phyloP scores from a whole-genome alignment of 2,329 filamentous ascomycete genomes.

The Ophiostoma sp. region DNA sequence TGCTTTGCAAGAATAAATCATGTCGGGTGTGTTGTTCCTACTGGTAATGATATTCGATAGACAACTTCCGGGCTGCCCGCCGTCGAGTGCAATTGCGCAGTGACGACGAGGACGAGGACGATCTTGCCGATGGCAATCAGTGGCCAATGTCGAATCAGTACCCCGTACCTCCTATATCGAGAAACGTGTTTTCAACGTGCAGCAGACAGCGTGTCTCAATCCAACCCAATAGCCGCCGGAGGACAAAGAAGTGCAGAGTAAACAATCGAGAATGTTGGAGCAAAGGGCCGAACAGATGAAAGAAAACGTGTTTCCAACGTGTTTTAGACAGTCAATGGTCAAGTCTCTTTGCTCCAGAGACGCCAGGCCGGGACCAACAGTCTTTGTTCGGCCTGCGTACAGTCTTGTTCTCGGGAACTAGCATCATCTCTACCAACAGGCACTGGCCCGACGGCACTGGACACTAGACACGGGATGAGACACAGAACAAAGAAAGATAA shows the following conservation, averaged over 20 bases:
- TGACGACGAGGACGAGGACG: neutral
- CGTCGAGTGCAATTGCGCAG: neutral
- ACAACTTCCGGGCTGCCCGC: neutral
- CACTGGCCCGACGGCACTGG: conserved; percentile 1
- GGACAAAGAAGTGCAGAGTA: neutral
- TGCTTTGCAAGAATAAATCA: neutral
- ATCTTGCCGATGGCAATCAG: neutral
- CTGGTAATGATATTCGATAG: neutral
- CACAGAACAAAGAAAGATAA: neutral
- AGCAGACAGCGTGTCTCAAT: neutral
- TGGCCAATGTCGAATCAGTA: no score
- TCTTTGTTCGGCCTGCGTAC: neutral
- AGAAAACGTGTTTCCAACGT: conserved; percentile 10
- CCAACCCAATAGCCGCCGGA: neutral
- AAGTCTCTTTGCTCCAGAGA: neutral
- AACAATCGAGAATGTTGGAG: neutral
- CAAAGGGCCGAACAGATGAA: conserved; percentile 9
- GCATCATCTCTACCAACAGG: conserved; percentile 6
- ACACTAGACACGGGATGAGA: neutral
- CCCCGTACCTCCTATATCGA: no score
- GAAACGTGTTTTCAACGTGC: neutral
- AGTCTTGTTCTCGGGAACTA: neutral
- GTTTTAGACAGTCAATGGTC: neutral
- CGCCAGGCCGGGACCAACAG: neutral
- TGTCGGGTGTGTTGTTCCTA: neutral